Evolutionary conservation across 2,329 filamentous ascomycete species (phyloP).

Genomic region (Trichoderma harzianum): DNA sequence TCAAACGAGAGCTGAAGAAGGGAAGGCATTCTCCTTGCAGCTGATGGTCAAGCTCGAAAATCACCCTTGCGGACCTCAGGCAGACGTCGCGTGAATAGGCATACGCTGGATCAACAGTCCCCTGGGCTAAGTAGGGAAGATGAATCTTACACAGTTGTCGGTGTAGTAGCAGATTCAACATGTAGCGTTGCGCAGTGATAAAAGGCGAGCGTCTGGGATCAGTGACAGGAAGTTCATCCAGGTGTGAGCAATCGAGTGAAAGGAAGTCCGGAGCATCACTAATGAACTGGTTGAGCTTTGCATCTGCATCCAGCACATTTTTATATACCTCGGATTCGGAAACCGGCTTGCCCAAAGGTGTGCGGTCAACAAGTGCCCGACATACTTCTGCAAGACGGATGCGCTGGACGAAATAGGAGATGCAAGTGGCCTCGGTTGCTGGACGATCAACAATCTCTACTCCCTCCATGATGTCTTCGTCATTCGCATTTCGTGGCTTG

Average conservation of each 20-base stretch:
- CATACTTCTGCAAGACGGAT: conserved; percentile 37
- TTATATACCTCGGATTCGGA: conserved; percentile 33
- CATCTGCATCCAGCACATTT: conserved; percentile 33
- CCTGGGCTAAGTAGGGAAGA: conserved; percentile 34
- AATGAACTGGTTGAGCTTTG: conserved; percentile 28
- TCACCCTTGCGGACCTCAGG: conserved; percentile 31
- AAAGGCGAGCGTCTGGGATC: conserved; percentile 25
- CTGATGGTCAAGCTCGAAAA: conserved; percentile 31
- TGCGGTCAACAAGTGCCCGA: conserved; percentile 35
- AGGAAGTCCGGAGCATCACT: conserved; percentile 31
- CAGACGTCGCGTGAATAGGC: conserved; percentile 33
- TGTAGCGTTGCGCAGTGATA: conserved; percentile 33
- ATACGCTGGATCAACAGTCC: conserved; percentile 33
- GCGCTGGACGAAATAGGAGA: conserved; percentile 39
- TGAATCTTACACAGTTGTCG: conserved; percentile 37
- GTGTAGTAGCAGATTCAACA: conserved; percentile 32
- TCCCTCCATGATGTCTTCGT: conserved; percentile 34
- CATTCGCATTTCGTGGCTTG: conserved; percentile 38
- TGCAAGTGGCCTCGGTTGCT: conserved; percentile 30
- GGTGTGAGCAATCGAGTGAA: conserved; percentile 21
- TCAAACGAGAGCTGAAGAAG: conserved; percentile 29
- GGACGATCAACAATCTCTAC: conserved; percentile 31
- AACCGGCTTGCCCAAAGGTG: conserved; percentile 25
- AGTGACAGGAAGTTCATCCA: conserved; percentile 23
- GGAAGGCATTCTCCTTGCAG: conserved; percentile 28